These are phyloP conservation scores for Raddia guianensis DNA, from an alignment of 176 grass and related monocot species.

Conservation along the genomic window DNA sequence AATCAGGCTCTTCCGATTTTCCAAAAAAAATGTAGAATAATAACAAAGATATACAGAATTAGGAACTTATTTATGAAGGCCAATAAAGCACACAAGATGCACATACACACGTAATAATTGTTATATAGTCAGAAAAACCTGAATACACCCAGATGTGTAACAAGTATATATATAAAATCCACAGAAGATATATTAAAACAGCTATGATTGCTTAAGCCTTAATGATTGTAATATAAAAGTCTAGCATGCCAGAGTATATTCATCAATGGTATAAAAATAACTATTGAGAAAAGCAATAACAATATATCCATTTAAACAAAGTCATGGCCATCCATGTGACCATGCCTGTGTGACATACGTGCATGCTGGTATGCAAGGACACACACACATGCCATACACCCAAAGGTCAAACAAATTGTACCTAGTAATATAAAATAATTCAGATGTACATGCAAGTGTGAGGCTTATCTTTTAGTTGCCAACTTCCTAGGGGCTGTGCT, in stretches of 20 bases:
- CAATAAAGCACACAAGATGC: background rate
- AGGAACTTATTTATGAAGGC: background rate
- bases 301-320: background rate
- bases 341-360: background rate
- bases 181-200: background rate
- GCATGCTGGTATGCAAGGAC: background rate
- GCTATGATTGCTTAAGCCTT: background rate
- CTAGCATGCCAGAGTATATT: background rate
- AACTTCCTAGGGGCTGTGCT: background rate
- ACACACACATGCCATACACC: background rate
- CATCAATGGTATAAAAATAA: background rate
- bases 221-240: constrained; percentile 2
- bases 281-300: constrained; percentile 6
- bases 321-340: background rate
- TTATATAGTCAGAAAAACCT: background rate
- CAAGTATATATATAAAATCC: background rate
- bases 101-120: constrained; percentile 14
- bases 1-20: no score
- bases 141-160: background rate
- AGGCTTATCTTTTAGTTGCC: constrained; percentile 15
- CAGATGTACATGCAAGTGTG: background rate
- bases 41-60: background rate
- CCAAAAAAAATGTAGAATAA: background rate
- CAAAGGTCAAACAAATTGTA: constrained; percentile 28
- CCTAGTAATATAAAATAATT: background rate